Evolutionary conservation across 208 protist species (phyloP).

Genomic region (Naegleria gruberi): DNA sequence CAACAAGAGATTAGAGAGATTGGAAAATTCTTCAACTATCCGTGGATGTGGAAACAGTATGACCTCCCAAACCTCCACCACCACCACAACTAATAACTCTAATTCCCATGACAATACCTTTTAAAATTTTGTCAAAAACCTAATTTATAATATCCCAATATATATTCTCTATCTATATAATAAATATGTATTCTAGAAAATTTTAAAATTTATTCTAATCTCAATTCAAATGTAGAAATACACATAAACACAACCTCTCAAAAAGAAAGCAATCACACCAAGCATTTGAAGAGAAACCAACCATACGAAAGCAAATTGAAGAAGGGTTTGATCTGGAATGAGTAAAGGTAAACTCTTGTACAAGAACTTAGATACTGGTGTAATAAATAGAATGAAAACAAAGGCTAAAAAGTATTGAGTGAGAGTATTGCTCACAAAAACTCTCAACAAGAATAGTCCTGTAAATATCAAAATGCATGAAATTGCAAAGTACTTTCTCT

Average conservation of each 20-base stretch:
- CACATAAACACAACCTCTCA: not conserved
- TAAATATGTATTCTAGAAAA: no score
- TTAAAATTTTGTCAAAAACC: no score
- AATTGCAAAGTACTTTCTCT: not conserved
- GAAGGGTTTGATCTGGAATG: not conserved
- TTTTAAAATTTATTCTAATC: no score
- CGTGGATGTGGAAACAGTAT: no score
- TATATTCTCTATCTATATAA: no score
- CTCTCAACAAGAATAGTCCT: not conserved
- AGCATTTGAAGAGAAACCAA: not conserved
- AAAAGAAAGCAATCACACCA: not conserved
- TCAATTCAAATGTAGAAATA: not conserved
- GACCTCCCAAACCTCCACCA: not conserved
- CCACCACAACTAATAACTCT: no score
- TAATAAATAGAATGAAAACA: not conserved
- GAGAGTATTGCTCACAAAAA: not conserved
- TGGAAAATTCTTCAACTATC: not conserved
- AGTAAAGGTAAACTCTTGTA: not conserved
- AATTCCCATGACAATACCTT: no score
- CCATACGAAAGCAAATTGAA: not conserved
- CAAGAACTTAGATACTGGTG: not conserved
- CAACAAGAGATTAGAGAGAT: not conserved
- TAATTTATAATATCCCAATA: no score
- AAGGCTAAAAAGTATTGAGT: not conserved
- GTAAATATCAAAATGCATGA: not conserved